A percentile compares a stretch with the other conserved stretches of the same genome.
These are phyloP conservation scores for Filosporella fistucella DNA, from an alignment of 495 filamentous ascomycete species.

Conservation along the genomic window DNA sequence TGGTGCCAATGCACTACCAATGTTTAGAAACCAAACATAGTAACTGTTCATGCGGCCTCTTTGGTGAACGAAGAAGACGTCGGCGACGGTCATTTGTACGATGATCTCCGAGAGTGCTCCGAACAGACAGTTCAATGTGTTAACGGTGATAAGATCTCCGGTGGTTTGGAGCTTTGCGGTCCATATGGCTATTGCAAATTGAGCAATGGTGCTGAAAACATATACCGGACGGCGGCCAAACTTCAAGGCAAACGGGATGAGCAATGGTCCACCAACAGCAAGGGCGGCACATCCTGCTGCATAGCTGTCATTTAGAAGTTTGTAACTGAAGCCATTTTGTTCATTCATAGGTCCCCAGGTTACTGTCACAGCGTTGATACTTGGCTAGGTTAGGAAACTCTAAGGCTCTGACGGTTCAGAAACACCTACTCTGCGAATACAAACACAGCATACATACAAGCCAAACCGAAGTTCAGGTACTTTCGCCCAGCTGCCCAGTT, in stretches of 20 bases:
- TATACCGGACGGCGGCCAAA: constrained; percentile 9
- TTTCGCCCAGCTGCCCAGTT: constrained; percentile 29
- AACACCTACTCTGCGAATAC: neutral
- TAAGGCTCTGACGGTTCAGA: neutral
- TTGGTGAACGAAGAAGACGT: constrained; percentile 8
- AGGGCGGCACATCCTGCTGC: constrained; percentile 2
- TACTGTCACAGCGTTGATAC: neutral
- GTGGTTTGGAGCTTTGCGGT: neutral
- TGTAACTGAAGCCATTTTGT: neutral
- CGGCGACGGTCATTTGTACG: constrained; percentile 7
- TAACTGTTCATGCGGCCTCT: constrained; percentile 3
- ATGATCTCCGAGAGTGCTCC: constrained; percentile 8
- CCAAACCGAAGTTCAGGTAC: neutral
- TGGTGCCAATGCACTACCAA: constrained; percentile 25
- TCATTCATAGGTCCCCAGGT: neutral
- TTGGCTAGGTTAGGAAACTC: neutral
- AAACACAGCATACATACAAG: constrained; percentile 7
- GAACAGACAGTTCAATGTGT: constrained; percentile 3
- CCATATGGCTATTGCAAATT: constrained; percentile 5
- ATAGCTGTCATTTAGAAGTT: constrained; percentile 2
- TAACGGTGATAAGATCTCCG: constrained; percentile 3
- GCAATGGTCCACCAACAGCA: constrained; percentile 3
- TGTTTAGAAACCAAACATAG: neutral
- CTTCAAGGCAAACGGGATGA: constrained; percentile 10
- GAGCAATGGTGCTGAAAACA: neutral